Evolutionary conservation across 1,284 basidiomycete genomes (phyloP).

Genomic region (Cystobasidium pallidum): DNA sequence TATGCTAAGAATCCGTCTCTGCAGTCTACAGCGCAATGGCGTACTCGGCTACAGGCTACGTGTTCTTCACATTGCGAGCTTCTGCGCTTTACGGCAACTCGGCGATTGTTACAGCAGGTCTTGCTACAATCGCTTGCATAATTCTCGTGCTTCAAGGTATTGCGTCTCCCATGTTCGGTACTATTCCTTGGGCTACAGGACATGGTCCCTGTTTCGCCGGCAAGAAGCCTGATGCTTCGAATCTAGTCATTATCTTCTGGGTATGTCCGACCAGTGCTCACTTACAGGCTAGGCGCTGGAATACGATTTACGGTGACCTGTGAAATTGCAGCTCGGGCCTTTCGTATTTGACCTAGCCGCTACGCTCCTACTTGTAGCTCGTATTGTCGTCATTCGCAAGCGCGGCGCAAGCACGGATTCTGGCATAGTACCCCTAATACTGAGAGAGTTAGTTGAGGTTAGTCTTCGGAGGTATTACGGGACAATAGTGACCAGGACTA

Average conservation of each 20-base stretch:
- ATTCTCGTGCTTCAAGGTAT: constrained; percentile 19
- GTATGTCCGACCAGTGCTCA: not conserved
- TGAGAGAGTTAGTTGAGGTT: constrained; percentile 17
- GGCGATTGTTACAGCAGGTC: constrained; percentile 4
- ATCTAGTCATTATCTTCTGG: constrained; percentile 22
- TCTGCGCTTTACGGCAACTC: constrained; percentile 29
- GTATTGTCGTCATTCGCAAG: constrained; percentile 5
- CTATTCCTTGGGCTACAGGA: constrained; percentile 9
- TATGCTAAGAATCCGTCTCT: too few species aligned
- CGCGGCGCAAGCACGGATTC: not conserved
- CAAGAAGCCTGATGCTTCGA: constrained; percentile 7
- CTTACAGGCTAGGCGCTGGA: not conserved
- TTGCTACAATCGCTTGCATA: not conserved
- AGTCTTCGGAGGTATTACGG: not conserved
- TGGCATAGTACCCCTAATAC: constrained; percentile 12
- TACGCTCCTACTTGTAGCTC: constrained; percentile 5
- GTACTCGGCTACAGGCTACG: constrained; percentile 6
- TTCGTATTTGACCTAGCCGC: constrained; percentile 23
- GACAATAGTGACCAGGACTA: not conserved
- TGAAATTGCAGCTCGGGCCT: constrained; percentile 16
- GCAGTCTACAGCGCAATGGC: constrained; percentile 20
- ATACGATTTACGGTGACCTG: not conserved
- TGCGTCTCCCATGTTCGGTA: not conserved
- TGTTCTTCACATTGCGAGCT: constrained; percentile 22
- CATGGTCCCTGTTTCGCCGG: constrained; percentile 28